Evolutionary conservation across 331 rosid species (phyloP).

Genomic region (Rhamnella rubrinervis): DNA sequence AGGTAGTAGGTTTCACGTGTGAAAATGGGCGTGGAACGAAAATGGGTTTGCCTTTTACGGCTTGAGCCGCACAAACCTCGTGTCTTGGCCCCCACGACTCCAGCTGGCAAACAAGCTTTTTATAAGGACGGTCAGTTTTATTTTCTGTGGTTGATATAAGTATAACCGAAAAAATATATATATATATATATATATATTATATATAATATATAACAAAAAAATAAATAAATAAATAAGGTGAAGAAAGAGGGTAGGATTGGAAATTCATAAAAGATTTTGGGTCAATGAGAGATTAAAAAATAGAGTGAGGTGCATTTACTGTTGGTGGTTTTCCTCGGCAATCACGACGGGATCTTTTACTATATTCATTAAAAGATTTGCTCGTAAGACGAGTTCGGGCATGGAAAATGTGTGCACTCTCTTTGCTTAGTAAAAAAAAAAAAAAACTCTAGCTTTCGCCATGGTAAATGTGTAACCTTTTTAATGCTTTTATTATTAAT

Average conservation of each 20-base stretch:
- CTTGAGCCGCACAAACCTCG: conserved; percentile 24
- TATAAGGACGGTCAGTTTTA: not conserved
- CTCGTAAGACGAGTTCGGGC: not conserved
- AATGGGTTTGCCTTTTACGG: not conserved
- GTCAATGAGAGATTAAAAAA: not conserved
- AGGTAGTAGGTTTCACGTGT: conserved; percentile 12
- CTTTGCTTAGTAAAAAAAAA: too few species aligned
- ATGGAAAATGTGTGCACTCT: not conserved
- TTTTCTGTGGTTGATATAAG: not conserved
- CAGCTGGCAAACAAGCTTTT: conserved; percentile 11
- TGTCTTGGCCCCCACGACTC: conserved; percentile 7
- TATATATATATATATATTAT: too few species aligned
- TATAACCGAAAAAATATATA: not conserved
- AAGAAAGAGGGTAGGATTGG: not conserved
- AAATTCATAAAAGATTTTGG: not conserved
- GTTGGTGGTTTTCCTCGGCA: conserved; percentile 6
- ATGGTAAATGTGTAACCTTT: too few species aligned
- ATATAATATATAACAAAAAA: too few species aligned
- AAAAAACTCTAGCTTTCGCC: too few species aligned
- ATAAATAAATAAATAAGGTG: not conserved
- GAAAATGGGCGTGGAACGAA: not conserved
- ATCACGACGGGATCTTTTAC: conserved; percentile 9
- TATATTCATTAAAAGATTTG: not conserved
- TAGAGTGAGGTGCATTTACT: not conserved
- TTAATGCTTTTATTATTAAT: too few species aligned